Conservation (phyloP, 2,329 filamentous ascomycete genomes). For the Colletotrichum tropicicola region DNA sequence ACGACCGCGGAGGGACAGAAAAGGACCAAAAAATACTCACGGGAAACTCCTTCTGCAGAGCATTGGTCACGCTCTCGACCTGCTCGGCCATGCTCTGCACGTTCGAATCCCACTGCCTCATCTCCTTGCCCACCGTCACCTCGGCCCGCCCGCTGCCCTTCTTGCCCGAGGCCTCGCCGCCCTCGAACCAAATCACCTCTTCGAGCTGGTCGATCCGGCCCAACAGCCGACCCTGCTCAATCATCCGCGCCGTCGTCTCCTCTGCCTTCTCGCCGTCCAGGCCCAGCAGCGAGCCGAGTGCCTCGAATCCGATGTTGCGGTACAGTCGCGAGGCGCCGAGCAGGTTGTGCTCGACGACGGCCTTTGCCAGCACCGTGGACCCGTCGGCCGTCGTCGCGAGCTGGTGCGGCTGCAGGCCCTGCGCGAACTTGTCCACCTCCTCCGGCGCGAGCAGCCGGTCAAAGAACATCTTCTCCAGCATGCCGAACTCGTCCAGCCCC, state of each 20-base stretch:
- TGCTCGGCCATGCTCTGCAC: conserved; percentile 89
- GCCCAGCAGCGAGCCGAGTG: conserved; percentile 80
- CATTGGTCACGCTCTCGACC: conserved; percentile 85
- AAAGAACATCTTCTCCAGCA: conserved; percentile 97
- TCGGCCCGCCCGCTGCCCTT: conserved; percentile 74
- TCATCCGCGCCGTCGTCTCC: conserved; percentile 92
- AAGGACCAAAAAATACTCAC: too few species aligned
- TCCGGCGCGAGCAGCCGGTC: conserved; percentile 81
- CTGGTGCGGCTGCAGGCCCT: conserved; percentile 85
- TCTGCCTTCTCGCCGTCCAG: conserved; percentile 85
- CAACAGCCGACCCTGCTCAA: conserved; percentile 88
- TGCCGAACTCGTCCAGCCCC: conserved; percentile 81
- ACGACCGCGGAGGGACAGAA: conserved; percentile 25
- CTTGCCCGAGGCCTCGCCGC: conserved; percentile 73
- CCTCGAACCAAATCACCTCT: conserved; percentile 86
- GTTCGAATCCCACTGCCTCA: conserved; percentile 89
- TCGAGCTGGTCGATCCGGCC: conserved; percentile 96
- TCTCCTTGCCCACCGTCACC: conserved; percentile 71
- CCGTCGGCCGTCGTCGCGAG: conserved; percentile 90
- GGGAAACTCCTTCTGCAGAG: conserved; percentile 83
- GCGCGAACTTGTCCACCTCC: conserved; percentile 89
- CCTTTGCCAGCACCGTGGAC: conserved; percentile 90
- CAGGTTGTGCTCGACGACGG: conserved; percentile 95
- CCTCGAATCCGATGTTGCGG: conserved; percentile 79
- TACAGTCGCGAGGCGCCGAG: conserved; percentile 85